Base-by-base conservation (phyloP, 2,329 filamentous ascomycete genomes). In the Pseudocercospora pini-densiflorae region DNA sequence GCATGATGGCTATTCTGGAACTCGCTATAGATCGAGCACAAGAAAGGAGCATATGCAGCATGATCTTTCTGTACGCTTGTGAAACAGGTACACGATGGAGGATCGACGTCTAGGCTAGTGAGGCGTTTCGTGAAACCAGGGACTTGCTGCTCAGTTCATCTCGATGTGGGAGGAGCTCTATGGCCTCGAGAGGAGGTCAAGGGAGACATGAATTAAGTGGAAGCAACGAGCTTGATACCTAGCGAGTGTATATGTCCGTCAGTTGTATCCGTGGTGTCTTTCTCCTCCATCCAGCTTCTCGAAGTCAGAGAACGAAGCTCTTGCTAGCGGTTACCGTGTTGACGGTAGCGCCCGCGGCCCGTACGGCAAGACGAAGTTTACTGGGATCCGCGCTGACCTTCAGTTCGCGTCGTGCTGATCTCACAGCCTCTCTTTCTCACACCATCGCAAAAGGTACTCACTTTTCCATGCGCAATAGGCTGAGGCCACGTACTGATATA, bases 81-180 rank as follows among this genome's bases (percentile, higher is more conserved):
- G 55, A 58, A 58, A 58, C 55, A 43, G 55, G 33, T 33, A 58
- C 31, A 14, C 33, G 33, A 31, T 33, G 33, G 29, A 58, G n/a
- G 54, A 58, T 58, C 29, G 27, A 21, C 54, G 33, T 19, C 54
- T 58, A 58, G 36, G 5, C 12, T 40, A n/a, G 36, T 40, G 12
- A 21, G 54, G 29, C 29, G 31, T 40, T 58, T 40, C 27, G 16
- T 21, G 54, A 40, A 58, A 58, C 54, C 27, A 21, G 51, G 16
- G 16, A 10, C 24, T 55, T 31, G 27, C 24, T n/a, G 24, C 24
- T 12, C 23, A 33, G 7, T 31, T 55, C 36, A 40, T 16, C 36
- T 16, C 36, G 33, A 40, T 40, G 36, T 40, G 33, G 14, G 33
- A 12, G 33, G 33, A 4, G 33, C 33, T 36, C 10, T 5, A 14